phyloP scores from a whole-genome alignment of 163 green algal genomes.

The Chlorella variabilis region DNA sequence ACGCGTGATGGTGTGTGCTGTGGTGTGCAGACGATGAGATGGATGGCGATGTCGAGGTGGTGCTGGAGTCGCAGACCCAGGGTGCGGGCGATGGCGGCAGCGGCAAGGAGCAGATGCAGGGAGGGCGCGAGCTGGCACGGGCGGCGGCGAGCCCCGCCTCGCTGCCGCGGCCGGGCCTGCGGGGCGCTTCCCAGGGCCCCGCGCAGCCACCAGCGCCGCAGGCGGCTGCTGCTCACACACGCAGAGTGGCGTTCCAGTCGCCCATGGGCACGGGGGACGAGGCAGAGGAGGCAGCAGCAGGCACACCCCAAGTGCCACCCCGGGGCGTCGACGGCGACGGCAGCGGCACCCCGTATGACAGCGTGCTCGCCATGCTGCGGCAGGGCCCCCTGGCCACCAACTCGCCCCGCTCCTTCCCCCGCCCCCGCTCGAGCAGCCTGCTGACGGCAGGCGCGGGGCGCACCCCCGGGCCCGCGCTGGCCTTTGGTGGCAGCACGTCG shows the following conservation, averaged over 20 bases:
- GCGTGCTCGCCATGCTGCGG: slow-evolving; percentile 45
- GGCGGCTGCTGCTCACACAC: neutral
- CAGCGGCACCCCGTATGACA: slow-evolving; percentile 42
- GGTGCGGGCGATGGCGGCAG: neutral
- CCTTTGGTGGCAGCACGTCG: neutral
- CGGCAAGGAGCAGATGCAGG: neutral
- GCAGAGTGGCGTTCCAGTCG: slow-evolving; percentile 14
- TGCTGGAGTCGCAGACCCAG: neutral
- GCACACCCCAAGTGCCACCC: slow-evolving; percentile 3
- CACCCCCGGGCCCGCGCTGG: neutral
- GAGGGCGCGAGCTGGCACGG: neutral
- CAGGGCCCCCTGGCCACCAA: slow-evolving; percentile 38
- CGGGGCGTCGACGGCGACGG: neutral
- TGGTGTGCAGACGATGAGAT: neutral
- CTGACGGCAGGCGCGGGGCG: slow-evolving; percentile 1
- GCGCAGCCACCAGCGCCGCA: too few relatives aligned
- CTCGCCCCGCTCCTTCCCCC: slow-evolving; percentile 28
- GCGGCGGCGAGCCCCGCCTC: neutral
- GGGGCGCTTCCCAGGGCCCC: neutral
- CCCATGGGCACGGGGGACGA: neutral
- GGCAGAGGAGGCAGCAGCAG: neutral
- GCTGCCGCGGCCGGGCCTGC: neutral
- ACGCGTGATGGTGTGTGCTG: neutral
- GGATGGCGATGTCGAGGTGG: neutral
- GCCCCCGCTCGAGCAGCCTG: slow-evolving; percentile 15